Conservation (phyloP, 176 grass and related monocot species). For the Juncus inflexus region DNA sequence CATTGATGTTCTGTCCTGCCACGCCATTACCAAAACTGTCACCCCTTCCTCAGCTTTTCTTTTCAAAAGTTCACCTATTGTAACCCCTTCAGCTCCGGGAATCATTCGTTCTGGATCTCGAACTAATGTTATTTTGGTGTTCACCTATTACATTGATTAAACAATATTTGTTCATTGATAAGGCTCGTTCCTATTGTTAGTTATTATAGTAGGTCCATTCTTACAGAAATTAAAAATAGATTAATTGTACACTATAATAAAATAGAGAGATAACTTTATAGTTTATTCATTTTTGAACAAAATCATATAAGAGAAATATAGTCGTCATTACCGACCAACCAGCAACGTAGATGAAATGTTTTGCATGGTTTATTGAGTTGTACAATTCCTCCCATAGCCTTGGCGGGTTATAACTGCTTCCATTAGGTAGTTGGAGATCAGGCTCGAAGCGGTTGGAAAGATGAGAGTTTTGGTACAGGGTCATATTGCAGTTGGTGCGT, state of each 20-base stretch:
- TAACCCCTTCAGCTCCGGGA: constrained; percentile 48
- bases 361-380: constrained; percentile 49
- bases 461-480: constrained; percentile 80
- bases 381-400: constrained; percentile 76
- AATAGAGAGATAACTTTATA: no score
- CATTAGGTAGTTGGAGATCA: constrained; percentile 22
- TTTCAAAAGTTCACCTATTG: constrained; percentile 66
- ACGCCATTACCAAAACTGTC: constrained; percentile 79
- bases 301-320: constrained; percentile 13
- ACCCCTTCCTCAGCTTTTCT: constrained; percentile 82
- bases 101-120: constrained; percentile 55
- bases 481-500: constrained; percentile 43
- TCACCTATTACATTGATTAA: not conserved
- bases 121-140: constrained; percentile 49
- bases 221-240: no score
- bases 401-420: constrained; percentile 30
- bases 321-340: constrained; percentile 61
- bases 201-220: no score
- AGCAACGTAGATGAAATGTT: constrained; percentile 61
- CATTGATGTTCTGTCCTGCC: constrained; percentile 79
- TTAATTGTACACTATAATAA: no score
- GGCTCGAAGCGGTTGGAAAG: constrained; percentile 50
- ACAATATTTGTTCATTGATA: no score
- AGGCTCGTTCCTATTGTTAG: no score
- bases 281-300: no score